These are phyloP conservation scores for Ophiocordyceps camponoti-floridani DNA, from an alignment of 2,329 filamentous ascomycete genomes.

Conservation along the genomic window DNA sequence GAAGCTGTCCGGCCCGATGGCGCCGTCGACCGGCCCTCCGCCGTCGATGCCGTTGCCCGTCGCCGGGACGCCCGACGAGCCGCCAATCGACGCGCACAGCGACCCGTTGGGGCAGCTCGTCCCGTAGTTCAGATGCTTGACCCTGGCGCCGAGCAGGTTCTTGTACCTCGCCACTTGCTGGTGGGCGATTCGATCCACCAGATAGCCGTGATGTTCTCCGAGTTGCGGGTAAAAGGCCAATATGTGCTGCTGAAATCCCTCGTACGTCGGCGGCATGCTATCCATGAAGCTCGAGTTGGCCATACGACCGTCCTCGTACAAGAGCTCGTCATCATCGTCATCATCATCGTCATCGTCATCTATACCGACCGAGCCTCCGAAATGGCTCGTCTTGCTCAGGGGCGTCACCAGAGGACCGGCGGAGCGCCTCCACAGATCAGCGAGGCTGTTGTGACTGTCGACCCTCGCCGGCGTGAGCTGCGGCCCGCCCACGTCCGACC, in stretches of 20 bases:
- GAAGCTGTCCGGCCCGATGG: slow-evolving; percentile 54
- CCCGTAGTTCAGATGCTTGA: slow-evolving; percentile 28
- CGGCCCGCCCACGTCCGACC: slow-evolving; percentile 29
- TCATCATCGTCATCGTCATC: slow-evolving; percentile 28
- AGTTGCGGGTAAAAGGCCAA: slow-evolving; percentile 57
- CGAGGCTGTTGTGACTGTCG: slow-evolving; percentile 24
- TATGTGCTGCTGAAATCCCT: slow-evolving; percentile 63
- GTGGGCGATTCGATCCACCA: slow-evolving; percentile 67
- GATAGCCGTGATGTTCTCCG: slow-evolving; percentile 31
- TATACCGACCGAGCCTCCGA: slow-evolving; percentile 1
- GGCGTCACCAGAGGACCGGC: slow-evolving; percentile 36
- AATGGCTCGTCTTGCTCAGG: slow-evolving; percentile 17
- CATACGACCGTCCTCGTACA: slow-evolving; percentile 40
- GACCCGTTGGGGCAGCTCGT: slow-evolving; percentile 34
- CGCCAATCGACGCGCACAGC: slow-evolving; percentile 25
- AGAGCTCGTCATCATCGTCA: slow-evolving; percentile 36
- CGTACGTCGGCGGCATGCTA: slow-evolving; percentile 50
- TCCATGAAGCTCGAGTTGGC: slow-evolving; percentile 46
- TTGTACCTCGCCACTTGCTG: slow-evolving; percentile 72
- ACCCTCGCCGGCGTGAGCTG: slow-evolving; percentile 7
- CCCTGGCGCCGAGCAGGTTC: slow-evolving; percentile 48
- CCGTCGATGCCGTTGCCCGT: slow-evolving; percentile 48
- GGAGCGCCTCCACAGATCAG: slow-evolving; percentile 30
- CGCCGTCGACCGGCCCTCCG: slow-evolving; percentile 48
- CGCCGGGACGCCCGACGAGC: neutral